Percentiles rank a stretch among this genome's conserved stretches.
Conservation (phyloP, 345 rosid species). For the Eucalyptus decipiens region DNA sequence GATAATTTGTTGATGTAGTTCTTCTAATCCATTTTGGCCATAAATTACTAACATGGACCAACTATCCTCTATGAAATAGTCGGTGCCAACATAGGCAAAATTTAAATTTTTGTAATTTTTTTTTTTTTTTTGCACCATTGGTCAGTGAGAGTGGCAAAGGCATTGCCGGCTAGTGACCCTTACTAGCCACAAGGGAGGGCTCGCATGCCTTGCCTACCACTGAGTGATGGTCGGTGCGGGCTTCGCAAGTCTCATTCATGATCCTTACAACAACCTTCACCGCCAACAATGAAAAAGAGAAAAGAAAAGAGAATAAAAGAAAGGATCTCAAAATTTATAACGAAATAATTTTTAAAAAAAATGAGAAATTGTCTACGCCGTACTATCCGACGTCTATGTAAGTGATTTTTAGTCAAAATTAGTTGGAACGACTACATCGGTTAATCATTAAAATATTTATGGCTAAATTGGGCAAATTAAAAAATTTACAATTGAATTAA, state of each 20-base stretch:
- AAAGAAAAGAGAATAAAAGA: not conserved
- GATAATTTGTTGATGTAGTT: not conserved
- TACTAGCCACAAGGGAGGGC: not conserved
- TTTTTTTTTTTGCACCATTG: not conserved
- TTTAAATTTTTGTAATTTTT: not conserved
- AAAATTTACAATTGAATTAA: not conserved
- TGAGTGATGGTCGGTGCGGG: not conserved
- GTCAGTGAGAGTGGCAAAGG: fast-evolving
- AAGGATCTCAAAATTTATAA: not conserved
- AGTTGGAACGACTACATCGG: fast-evolving
- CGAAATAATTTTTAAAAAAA: not conserved
- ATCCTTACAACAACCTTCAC: fast-evolving
- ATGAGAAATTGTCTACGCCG: not conserved
- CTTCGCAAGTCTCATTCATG: not conserved
- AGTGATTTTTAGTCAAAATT: not conserved
- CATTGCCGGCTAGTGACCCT: not conserved
- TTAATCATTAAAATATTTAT: not conserved
- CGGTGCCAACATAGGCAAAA: fast-evolving
- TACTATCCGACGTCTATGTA: fast-evolving
- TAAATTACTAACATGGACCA: not conserved
- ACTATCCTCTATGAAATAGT: not conserved
- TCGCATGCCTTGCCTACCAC: not conserved
- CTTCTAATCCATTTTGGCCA: not conserved
- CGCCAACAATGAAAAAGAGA: not conserved
- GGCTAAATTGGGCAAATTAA: not conserved